A percentile compares a stretch with the other conserved stretches of the same genome.
Conservation (phyloP, 441 rosid genomes). For the Mallotus repandus region DNA sequence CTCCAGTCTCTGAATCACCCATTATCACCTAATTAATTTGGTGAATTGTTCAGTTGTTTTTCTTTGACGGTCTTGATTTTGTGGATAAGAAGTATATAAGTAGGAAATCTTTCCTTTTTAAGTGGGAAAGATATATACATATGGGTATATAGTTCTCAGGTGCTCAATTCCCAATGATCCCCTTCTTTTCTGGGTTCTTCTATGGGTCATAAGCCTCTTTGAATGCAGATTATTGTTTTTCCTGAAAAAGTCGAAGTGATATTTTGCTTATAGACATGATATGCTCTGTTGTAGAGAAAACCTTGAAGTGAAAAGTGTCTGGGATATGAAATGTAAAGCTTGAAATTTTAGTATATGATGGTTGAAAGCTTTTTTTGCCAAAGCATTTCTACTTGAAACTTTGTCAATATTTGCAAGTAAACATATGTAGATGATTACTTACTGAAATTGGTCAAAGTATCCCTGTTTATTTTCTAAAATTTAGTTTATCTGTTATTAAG, state of each 20-base stretch:
- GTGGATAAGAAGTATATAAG: slow-evolving; percentile 34
- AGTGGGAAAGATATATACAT: slow-evolving; percentile 22
- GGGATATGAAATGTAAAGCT: slow-evolving; percentile 15
- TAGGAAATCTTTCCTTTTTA: slow-evolving; percentile 23
- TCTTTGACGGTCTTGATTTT: slow-evolving; percentile 12
- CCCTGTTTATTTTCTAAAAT: too few species aligned
- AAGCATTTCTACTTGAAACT: not conserved
- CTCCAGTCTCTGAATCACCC: slow-evolving; percentile 29
- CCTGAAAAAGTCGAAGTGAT: slow-evolving; percentile 12
- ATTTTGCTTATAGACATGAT: not conserved
- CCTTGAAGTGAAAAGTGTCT: not conserved
- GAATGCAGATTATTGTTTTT: slow-evolving; percentile 20
- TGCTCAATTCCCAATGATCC: slow-evolving; percentile 21
- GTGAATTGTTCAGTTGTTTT: slow-evolving; percentile 10
- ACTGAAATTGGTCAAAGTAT: too few species aligned
- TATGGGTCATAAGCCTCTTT: slow-evolving; percentile 23
- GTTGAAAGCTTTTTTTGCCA: not conserved
- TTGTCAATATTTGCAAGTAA: too few species aligned
- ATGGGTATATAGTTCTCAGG: slow-evolving; percentile 34
- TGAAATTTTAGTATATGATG: slow-evolving; percentile 1
- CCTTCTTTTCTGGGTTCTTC: slow-evolving; percentile 14
- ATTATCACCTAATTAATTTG: slow-evolving; percentile 33
- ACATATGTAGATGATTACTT: too few species aligned
- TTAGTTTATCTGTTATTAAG: too few species aligned
- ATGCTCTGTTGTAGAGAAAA: slow-evolving; percentile 8